Evolutionary conservation across 1,284 basidiomycete species (phyloP).

Genomic region (Malassezia furfur): DNA sequence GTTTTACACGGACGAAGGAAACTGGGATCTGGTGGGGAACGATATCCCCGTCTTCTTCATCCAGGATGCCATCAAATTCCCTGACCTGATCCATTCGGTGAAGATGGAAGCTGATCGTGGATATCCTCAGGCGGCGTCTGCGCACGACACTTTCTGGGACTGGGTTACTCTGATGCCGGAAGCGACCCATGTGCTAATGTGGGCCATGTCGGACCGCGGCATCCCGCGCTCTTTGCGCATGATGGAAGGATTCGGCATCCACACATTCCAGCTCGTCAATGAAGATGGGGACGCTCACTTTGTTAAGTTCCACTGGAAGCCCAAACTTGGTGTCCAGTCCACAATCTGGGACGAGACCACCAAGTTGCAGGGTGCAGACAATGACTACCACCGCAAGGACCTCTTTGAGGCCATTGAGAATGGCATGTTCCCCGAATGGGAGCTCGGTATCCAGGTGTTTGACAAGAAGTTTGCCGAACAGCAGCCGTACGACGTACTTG

Average conservation of each 20-base stretch:
- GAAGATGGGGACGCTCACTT: slow-evolving; percentile 69
- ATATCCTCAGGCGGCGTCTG: slow-evolving; percentile 59
- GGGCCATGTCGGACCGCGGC: slow-evolving; percentile 61
- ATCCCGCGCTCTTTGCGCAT: slow-evolving; percentile 64
- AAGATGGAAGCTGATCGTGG: slow-evolving; percentile 63
- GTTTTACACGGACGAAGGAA: slow-evolving; percentile 72
- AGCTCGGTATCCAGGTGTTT: slow-evolving; percentile 20
- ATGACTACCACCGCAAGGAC: slow-evolving; percentile 49
- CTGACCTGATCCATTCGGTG: slow-evolving; percentile 86
- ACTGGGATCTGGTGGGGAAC: slow-evolving; percentile 24
- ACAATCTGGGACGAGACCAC: slow-evolving; percentile 45
- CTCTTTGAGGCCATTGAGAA: slow-evolving; percentile 37
- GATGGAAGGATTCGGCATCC: slow-evolving; percentile 64
- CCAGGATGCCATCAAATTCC: slow-evolving; percentile 49
- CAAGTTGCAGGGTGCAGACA: slow-evolving; percentile 47
- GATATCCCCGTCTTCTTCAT: slow-evolving; percentile 46
- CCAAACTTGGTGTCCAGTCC: slow-evolving; percentile 53
- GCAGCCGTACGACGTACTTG: slow-evolving; percentile 59
- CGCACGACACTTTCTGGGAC: slow-evolving; percentile 56
- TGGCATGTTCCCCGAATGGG: slow-evolving; percentile 41
- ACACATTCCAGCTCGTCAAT: slow-evolving; percentile 83
- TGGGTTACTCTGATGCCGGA: slow-evolving; percentile 53
- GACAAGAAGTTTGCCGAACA: slow-evolving; percentile 3
- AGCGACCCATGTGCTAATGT: slow-evolving; percentile 18
- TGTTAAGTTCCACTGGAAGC: slow-evolving; percentile 66